phyloP scores from a whole-genome alignment of 495 filamentous ascomycete species.

The Penicillium ochrochloron region DNA sequence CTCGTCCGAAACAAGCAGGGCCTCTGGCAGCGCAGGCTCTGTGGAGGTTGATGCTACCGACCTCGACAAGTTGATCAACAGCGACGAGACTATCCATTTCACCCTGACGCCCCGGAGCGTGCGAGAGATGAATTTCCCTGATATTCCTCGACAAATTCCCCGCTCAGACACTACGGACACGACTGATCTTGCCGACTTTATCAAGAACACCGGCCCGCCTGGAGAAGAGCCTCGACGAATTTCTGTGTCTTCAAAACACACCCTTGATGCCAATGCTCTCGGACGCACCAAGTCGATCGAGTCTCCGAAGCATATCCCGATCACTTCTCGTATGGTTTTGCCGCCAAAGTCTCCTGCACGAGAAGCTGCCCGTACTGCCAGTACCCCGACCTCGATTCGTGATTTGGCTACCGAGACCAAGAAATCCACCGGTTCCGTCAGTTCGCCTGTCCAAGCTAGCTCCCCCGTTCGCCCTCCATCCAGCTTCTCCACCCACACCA shows the following conservation, averaged over 20 bases:
- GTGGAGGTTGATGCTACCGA: constrained; percentile 54
- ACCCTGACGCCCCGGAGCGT: constrained; percentile 90
- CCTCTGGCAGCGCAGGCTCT: constrained; percentile 43
- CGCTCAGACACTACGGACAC: constrained; percentile 42
- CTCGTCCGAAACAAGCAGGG: constrained; percentile 54
- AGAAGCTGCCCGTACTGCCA: constrained; percentile 66
- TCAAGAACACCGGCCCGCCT: constrained; percentile 42
- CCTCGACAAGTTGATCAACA: constrained; percentile 89
- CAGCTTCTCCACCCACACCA: constrained; percentile 19
- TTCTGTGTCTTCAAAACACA: constrained; percentile 34
- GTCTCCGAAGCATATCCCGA: constrained; percentile 36
- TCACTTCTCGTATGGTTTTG: constrained; percentile 33
- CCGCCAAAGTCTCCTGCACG: constrained; percentile 45
- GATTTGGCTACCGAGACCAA: constrained; percentile 84
- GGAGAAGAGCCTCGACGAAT: constrained; percentile 30
- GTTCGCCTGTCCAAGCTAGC: constrained; percentile 10
- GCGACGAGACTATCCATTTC: constrained; percentile 89
- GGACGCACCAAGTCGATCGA: constrained; percentile 31
- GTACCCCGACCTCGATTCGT: constrained; percentile 55
- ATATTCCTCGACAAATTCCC: constrained; percentile 42
- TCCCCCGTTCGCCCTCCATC: constrained; percentile 31
- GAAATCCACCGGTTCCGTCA: constrained; percentile 72
- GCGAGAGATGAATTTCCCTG: constrained; percentile 74
- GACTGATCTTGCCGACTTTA: constrained; percentile 43
- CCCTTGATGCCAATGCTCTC: constrained; percentile 21